Base-by-base conservation (phyloP, 2,329 filamentous ascomycete species). In the Hypoxylon rubiginosum region DNA sequence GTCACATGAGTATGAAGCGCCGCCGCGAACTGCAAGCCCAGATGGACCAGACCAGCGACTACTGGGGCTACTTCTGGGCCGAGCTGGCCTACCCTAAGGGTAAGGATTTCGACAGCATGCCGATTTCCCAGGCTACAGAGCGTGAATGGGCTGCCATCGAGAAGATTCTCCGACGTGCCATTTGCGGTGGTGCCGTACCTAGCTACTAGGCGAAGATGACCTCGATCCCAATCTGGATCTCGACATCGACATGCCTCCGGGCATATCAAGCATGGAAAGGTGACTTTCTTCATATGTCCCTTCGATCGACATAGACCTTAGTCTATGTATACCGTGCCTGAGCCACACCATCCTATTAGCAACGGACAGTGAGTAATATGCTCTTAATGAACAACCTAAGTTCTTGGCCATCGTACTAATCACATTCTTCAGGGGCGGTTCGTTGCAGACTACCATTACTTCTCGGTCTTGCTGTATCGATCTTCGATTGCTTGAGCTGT, bases 11-110 rank as follows among this genome's bases (percentile, higher is more conserved):
- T 0, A 78, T 86, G 21, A 75, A 75, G 5, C 80, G 84, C 63
- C 82, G 82, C 53, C 77, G 77, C 11, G 63, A 74, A 1, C 74
- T 86, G 5, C 73, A 80, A 50, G 72, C 76, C 21, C 71, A 72
- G 24, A 73, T 74, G 24, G 45, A 62, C 13, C 55, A 75, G 21
- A 83, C 81, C 0, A 79, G 82, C 64, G 74, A 77, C 51, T 82
- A 86, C 76, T 86, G 86, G 78, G 85, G 86, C 13, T 86, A 82
- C 73, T 82, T 86, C 70, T 86, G 82, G 79, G 77, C 80, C 30
- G 83, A 86, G 72, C 71, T 85, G 19, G 75, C 77, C 36, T 81
- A 83, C 60, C 79, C 78, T 4, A 66, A 71, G 21, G 82, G 84
- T 1, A 71, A 70, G 1, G 72, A 65, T 0, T 85, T 86, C 60